Evolutionary conservation across 2,329 filamentous ascomycete species (phyloP).

Genomic region (Mycosphaerella arachidis): DNA sequence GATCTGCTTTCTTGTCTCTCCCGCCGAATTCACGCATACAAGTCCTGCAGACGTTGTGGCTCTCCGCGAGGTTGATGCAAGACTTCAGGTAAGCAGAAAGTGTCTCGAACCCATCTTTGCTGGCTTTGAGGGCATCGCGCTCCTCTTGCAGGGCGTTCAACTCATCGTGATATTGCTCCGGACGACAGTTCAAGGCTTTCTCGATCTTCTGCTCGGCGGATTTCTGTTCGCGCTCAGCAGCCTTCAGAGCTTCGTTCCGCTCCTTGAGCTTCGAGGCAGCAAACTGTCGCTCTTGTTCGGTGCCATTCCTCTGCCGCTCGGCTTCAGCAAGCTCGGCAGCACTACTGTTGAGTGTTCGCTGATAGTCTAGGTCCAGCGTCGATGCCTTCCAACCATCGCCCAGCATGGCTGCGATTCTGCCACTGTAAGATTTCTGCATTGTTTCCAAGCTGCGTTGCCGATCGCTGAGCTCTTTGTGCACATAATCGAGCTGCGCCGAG

Average conservation of each 20-base stretch:
- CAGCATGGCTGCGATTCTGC: constrained; percentile 63
- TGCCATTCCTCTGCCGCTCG: constrained; percentile 65
- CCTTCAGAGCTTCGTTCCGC: constrained; percentile 59
- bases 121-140: constrained; percentile 61
- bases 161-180: constrained; percentile 49
- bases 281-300: constrained; percentile 69
- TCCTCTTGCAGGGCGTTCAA: constrained; percentile 41
- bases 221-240: constrained; percentile 59
- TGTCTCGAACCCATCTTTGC: constrained; percentile 20
- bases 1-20: constrained; percentile 49
- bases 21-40: constrained; percentile 66
- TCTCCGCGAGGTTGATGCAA: constrained; percentile 47
- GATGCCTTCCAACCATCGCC: constrained; percentile 63
- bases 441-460: constrained; percentile 71
- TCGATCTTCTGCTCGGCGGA: constrained; percentile 50
- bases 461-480: constrained; percentile 74
- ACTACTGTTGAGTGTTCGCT: constrained; percentile 57
- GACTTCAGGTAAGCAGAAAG: constrained; percentile 24
- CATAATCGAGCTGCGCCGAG: constrained; percentile 74
- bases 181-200: constrained; percentile 41
- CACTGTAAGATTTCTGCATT: constrained; percentile 67
- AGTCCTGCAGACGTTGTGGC: constrained; percentile 69
- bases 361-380: constrained; percentile 67
- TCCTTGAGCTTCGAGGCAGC: constrained; percentile 68
- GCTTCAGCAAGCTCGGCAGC: constrained; percentile 57